Evolutionary conservation across 2,329 filamentous ascomycete genomes (phyloP).

Genomic region (Alternaria sp.): DNA sequence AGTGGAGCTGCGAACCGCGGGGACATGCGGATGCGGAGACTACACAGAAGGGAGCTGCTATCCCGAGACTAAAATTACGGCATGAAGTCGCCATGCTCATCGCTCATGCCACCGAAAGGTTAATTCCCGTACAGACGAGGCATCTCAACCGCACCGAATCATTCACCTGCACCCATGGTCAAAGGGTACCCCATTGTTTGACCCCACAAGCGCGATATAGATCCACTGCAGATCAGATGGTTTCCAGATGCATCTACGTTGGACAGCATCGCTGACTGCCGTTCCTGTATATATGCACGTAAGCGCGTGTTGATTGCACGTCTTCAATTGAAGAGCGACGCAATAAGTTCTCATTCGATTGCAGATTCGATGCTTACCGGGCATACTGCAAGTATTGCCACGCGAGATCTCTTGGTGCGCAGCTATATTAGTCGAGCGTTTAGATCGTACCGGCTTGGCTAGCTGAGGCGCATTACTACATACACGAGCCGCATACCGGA

Average conservation of each 20-base stretch:
- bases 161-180: neutral
- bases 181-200: neutral
- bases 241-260: neutral
- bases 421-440: neutral
- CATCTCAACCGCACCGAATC: neutral
- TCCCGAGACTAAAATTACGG: neutral
- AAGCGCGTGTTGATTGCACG: neutral
- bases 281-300: neutral
- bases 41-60: neutral
- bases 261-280: neutral
- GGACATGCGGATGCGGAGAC: neutral
- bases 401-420: neutral
- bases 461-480: neutral
- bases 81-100: neutral
- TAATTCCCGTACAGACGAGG: neutral
- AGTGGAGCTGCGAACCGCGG: neutral
- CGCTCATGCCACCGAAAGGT: neutral
- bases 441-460: neutral
- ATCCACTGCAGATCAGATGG: neutral
- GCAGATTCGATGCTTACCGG: conserved; percentile 5
- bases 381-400: neutral
- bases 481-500: neutral
- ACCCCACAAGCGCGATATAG: neutral
- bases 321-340: neutral
- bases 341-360: neutral